A percentile compares a stretch with the other conserved stretches of the same genome.
Evolutionary conservation across 345 rosid species (phyloP).

Genomic region (Salix exigua): DNA sequence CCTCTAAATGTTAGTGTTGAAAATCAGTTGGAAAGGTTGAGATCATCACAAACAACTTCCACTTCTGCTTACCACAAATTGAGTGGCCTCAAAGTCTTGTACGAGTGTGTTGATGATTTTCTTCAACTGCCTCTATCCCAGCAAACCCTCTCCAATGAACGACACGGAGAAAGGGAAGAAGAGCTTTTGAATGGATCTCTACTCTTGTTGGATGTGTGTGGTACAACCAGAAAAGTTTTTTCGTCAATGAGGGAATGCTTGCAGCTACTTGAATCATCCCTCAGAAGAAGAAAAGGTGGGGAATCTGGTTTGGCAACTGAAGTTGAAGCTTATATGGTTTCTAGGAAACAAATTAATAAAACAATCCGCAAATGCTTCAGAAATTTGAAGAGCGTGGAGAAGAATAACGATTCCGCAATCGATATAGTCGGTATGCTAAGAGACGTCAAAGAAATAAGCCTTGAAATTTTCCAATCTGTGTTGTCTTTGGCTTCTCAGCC

Average conservation of each 20-base stretch:
- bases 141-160: not conserved
- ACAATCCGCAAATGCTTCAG: not conserved
- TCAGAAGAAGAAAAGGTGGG: not conserved
- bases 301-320: constrained; percentile 5
- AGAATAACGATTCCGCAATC: not conserved
- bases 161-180: not conserved
- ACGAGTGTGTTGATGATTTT: not conserved
- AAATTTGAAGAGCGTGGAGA: not conserved
- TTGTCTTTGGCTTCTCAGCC: not conserved
- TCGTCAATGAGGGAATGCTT: constrained; percentile 10
- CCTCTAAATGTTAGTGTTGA: constrained; percentile 17
- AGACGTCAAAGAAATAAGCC: not conserved
- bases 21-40: constrained; percentile 19
- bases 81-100: constrained; percentile 1
- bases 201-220: constrained; percentile 2
- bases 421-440: not conserved
- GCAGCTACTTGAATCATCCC: constrained; percentile 5
- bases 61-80: constrained; percentile 5
- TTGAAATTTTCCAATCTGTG: not conserved
- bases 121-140: not conserved
- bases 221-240: constrained; percentile 1
- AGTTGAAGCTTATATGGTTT: not conserved
- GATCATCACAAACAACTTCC: constrained; percentile 18
- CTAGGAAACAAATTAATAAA: not conserved
- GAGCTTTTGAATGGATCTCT: constrained; percentile 5